Percentiles rank a stretch among this genome's conserved stretches.
These are phyloP conservation scores for Phytophthora aleatoria DNA, from an alignment of 352 stramenopile genomes.

Conservation along the genomic window DNA sequence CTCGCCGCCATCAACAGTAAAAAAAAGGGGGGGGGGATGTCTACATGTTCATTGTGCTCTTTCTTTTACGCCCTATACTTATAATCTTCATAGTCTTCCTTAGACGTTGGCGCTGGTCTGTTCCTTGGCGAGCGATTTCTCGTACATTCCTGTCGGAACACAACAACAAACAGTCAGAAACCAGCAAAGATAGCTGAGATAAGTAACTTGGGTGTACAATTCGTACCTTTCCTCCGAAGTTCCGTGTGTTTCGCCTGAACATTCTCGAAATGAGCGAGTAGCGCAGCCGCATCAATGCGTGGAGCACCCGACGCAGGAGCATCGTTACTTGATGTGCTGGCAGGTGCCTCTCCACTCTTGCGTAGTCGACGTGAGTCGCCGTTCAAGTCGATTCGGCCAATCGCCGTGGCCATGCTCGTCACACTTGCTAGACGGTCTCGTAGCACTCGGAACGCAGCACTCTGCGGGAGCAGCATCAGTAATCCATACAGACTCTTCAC, in stretches of 20 bases:
- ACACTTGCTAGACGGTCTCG: constrained; percentile 84
- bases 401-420: constrained; percentile 88
- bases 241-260: constrained; percentile 78
- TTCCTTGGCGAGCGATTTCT: constrained; percentile 71
- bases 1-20: background rate
- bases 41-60: constrained; percentile 14
- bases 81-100: constrained; percentile 1
- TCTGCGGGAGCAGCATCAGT: constrained; percentile 97
- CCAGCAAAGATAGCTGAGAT: background rate
- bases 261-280: constrained; percentile 77
- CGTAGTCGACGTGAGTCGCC: constrained; percentile 27
- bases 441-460: constrained; percentile 82
- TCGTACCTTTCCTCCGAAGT: constrained; percentile 69
- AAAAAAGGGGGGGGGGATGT: background rate
- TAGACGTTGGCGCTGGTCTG: constrained; percentile 29
- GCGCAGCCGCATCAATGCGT: constrained; percentile 52
- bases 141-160: constrained; percentile 46
- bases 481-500: constrained; percentile 98
- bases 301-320: constrained; percentile 10
- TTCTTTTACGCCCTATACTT: constrained; percentile 10
- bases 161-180: constrained; percentile 1
- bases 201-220: background rate
- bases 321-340: constrained; percentile 27
- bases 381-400: constrained; percentile 75
- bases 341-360: constrained; percentile 16